These are phyloP conservation scores for Adiantum capillusveneris DNA, from an alignment of 75 land plant genomes.

Conservation along the genomic window DNA sequence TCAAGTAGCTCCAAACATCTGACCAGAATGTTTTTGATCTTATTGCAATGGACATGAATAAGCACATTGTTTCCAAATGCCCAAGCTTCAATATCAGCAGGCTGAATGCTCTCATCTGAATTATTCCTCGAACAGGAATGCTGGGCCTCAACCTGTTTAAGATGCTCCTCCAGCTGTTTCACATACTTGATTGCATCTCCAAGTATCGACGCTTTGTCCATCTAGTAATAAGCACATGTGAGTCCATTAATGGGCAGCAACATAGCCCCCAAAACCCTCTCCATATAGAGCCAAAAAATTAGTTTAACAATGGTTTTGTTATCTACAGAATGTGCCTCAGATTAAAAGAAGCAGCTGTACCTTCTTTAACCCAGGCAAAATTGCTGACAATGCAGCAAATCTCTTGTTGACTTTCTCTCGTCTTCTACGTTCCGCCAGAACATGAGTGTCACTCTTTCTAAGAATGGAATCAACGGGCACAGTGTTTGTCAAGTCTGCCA, in stretches of 20 bases:
- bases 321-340: too few species aligned
- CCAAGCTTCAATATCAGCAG: conserved; percentile 35
- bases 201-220: conserved; percentile 88
- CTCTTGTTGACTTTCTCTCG: conserved; percentile 89
- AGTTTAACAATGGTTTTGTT: conserved; percentile 19
- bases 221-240: conserved; percentile 35
- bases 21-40: conserved; percentile 22
- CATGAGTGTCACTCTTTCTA: conserved; percentile 28
- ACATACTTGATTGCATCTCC: conserved; percentile 76
- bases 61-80: conserved; percentile 21
- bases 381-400: conserved; percentile 77
- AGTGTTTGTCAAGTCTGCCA: too few species aligned
- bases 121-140: too few species aligned
- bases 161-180: conserved; percentile 65
- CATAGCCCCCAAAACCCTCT: too few species aligned
- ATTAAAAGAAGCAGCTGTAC: conserved; percentile 25
- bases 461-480: too few species aligned
- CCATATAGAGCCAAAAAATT: too few species aligned
- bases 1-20: conserved; percentile 26
- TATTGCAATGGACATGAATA: conserved; percentile 32
- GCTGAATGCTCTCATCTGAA: too few species aligned
- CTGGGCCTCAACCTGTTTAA: conserved; percentile 18
- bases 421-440: conserved; percentile 75
- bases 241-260: too few species aligned
- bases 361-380: conserved; percentile 84